Percentiles rank a stretch among this genome's conserved stretches.
These are phyloP conservation scores for Colletotrichum eleusines DNA, from an alignment of 2,329 filamentous ascomycete genomes.

Conservation along the genomic window DNA sequence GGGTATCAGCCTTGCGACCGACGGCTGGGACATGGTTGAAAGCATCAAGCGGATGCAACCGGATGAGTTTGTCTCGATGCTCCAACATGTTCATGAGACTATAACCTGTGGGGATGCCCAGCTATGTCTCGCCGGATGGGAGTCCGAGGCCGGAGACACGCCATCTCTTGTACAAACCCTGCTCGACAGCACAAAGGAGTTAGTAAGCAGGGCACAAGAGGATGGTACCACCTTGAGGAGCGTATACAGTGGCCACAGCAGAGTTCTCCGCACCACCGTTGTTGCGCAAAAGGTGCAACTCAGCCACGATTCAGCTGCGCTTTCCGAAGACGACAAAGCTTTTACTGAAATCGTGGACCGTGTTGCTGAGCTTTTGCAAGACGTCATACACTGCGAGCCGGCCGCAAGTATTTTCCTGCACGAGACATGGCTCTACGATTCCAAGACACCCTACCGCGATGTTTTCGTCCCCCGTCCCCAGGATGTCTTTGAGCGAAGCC, in stretches of 20 bases:
- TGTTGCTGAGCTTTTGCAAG: slow-evolving; percentile 63
- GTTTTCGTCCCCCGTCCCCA: slow-evolving; percentile 82
- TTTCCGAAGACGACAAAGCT: slow-evolving; percentile 77
- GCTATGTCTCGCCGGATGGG: slow-evolving; percentile 52
- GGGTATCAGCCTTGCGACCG: slow-evolving; percentile 63
- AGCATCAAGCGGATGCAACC: slow-evolving; percentile 72
- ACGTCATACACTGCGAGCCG: slow-evolving; percentile 51
- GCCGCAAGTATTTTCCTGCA: slow-evolving; percentile 68
- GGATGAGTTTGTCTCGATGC: slow-evolving; percentile 57
- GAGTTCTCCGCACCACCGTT: slow-evolving; percentile 80
- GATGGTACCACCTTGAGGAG: slow-evolving; percentile 71
- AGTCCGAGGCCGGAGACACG: slow-evolving; percentile 50
- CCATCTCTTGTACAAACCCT: slow-evolving; percentile 54
- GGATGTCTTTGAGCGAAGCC: slow-evolving; percentile 76
- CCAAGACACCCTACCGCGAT: slow-evolving; percentile 75
- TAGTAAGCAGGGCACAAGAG: slow-evolving; percentile 60
- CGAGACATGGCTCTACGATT: slow-evolving; percentile 83
- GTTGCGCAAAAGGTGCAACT: slow-evolving; percentile 86
- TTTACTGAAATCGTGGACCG: slow-evolving; percentile 76
- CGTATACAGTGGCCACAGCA: slow-evolving; percentile 79
- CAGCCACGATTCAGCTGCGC: slow-evolving; percentile 77
- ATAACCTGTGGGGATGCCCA: slow-evolving; percentile 52
- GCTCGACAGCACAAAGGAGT: slow-evolving; percentile 58
- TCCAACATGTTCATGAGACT: slow-evolving; percentile 56
- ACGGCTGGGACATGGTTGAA: slow-evolving; percentile 66